A percentile compares a stretch with the other conserved stretches of the same genome.
Conservation (phyloP, 768 basidiomycete species). For the Porpolomopsis calyptriformis region DNA sequence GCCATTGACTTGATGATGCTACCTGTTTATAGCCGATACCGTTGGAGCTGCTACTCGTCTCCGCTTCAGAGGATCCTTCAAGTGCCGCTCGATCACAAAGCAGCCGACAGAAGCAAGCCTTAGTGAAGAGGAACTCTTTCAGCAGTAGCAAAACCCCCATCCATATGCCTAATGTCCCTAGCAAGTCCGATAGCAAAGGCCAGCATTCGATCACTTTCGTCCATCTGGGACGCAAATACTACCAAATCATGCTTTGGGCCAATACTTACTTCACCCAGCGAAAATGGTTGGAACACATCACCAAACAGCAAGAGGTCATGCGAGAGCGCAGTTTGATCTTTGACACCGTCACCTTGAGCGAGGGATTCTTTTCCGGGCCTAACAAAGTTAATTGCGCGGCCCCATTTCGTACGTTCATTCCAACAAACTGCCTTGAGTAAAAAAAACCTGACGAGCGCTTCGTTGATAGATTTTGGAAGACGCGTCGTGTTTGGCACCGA, state of each 20-base stretch:
- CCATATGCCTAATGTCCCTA: slow-evolving; percentile 38
- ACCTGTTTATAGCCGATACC: slow-evolving; percentile 82
- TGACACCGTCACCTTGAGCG: slow-evolving; percentile 73
- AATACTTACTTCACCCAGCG: slow-evolving; percentile 72
- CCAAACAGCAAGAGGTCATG: slow-evolving; percentile 79
- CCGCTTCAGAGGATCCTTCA: slow-evolving; percentile 57
- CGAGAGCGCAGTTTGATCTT: slow-evolving; percentile 80
- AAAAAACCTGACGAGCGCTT: slow-evolving; percentile 7
- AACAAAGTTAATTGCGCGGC: slow-evolving; percentile 93
- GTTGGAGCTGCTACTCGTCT: slow-evolving; percentile 79
- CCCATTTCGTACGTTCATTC: slow-evolving; percentile 58
- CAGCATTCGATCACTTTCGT: slow-evolving; percentile 90
- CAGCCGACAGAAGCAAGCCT: slow-evolving; percentile 31
- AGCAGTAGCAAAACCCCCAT: slow-evolving; percentile 26
- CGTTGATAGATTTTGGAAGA: slow-evolving; percentile 59
- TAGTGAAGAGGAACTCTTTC: slow-evolving; percentile 38
- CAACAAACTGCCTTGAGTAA: slow-evolving; percentile 2
- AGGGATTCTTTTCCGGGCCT: slow-evolving; percentile 75
- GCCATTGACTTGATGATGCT: slow-evolving; percentile 7
- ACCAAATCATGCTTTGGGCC: slow-evolving; percentile 87
- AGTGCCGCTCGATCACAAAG: slow-evolving; percentile 26
- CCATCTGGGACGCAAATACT: slow-evolving; percentile 87
- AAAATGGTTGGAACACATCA: slow-evolving; percentile 91
- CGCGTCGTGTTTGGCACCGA: slow-evolving; percentile 94
- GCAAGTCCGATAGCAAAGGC: slow-evolving; percentile 59